Percentiles rank a stretch among this genome's conserved stretches.
Conservation (phyloP, 2,329 filamentous ascomycete genomes). For the Pseudogymnoascus sp. region DNA sequence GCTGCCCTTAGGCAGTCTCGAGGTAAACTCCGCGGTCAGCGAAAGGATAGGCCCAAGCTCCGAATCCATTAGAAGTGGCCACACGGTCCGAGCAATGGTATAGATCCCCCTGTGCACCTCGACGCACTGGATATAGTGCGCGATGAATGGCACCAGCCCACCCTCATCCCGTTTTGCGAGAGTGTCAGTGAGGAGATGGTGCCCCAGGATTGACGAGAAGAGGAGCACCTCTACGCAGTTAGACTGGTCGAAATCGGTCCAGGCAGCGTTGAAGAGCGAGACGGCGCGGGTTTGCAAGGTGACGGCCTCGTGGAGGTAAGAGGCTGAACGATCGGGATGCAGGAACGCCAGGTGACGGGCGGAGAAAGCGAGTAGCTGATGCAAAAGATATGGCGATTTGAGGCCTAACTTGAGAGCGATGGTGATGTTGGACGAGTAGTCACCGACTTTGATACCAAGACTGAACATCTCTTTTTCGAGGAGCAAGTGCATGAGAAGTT, state of each 20-base stretch:
- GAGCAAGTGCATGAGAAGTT: constrained; percentile 28
- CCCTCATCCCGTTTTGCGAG: constrained; percentile 20
- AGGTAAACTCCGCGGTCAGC: constrained; percentile 12
- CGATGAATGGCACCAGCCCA: constrained; percentile 23
- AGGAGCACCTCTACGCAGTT: constrained; percentile 29
- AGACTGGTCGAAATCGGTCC: constrained; percentile 17
- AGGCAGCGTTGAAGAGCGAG: constrained; percentile 24
- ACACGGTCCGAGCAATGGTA: constrained; percentile 15
- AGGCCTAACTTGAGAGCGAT: constrained; percentile 21
- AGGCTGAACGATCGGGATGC: constrained; percentile 18
- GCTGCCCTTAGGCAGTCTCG: constrained; percentile 18
- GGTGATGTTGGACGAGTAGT: constrained; percentile 15
- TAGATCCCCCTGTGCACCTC: constrained; percentile 19
- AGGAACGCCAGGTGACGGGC: constrained; percentile 28
- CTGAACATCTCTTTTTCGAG: constrained; percentile 21
- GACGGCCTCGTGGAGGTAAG: constrained; percentile 22
- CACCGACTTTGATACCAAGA: constrained; percentile 18
- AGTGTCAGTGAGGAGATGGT: constrained; percentile 29
- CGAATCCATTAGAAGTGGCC: constrained; percentile 23
- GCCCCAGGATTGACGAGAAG: constrained; percentile 29
- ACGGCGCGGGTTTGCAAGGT: constrained; percentile 26
- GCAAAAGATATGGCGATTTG: constrained; percentile 28
- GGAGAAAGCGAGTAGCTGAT: constrained; percentile 31
- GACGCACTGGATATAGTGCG: constrained; percentile 25
- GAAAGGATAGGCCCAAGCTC: constrained; percentile 24